Percentiles rank a stretch among this genome's conserved stretches.
phyloP scores from a whole-genome alignment of 495 filamentous ascomycete species.

The Penicillium psychrofluorescens region DNA sequence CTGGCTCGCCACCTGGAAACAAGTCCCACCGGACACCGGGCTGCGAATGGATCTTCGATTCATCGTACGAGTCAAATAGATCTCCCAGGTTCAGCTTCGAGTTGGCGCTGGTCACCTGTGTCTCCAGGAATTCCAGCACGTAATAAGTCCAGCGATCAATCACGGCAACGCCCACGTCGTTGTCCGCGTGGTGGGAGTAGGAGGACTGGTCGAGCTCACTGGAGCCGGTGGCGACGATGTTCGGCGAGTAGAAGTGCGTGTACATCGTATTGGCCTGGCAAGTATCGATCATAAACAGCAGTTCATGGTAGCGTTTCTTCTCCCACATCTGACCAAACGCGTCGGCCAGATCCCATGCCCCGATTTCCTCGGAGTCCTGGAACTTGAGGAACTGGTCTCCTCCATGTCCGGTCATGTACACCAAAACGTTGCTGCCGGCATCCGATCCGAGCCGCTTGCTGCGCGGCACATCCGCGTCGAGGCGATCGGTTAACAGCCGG shows the following conservation, averaged over 20 bases:
- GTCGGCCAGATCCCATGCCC: constrained; percentile 90
- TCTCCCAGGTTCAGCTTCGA: constrained; percentile 85
- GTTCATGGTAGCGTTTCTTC: constrained; percentile 91
- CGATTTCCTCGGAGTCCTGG: constrained; percentile 96
- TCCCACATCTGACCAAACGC: constrained; percentile 99
- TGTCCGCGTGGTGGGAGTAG: constrained; percentile 95
- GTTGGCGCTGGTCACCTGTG: constrained; percentile 71
- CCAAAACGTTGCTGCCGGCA: constrained; percentile 88
- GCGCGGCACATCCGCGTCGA: constrained; percentile 86
- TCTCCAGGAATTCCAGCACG: constrained; percentile 94
- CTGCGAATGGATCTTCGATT: constrained; percentile 84
- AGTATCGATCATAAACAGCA: constrained; percentile 99
- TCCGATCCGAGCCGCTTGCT: constrained; percentile 90
- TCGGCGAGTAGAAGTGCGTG: constrained; percentile 92
- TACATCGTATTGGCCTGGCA: constrained; percentile 99
- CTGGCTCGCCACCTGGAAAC: constrained; percentile 71
- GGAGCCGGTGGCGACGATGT: constrained; percentile 92
- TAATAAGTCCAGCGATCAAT: constrained; percentile 99
- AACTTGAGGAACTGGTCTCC: constrained; percentile 99
- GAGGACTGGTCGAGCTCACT: constrained; percentile 89
- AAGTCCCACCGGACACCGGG: constrained; percentile 93
- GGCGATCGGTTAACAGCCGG: constrained; percentile 83
- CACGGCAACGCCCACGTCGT: constrained; percentile 94
- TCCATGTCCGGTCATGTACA: constrained; percentile 98
- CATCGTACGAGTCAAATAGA: constrained; percentile 92